A percentile compares a stretch with the other conserved stretches of the same genome.
These are phyloP conservation scores for Bruguiera sexangula DNA, from an alignment of 345 rosid genomes.

Conservation along the genomic window DNA sequence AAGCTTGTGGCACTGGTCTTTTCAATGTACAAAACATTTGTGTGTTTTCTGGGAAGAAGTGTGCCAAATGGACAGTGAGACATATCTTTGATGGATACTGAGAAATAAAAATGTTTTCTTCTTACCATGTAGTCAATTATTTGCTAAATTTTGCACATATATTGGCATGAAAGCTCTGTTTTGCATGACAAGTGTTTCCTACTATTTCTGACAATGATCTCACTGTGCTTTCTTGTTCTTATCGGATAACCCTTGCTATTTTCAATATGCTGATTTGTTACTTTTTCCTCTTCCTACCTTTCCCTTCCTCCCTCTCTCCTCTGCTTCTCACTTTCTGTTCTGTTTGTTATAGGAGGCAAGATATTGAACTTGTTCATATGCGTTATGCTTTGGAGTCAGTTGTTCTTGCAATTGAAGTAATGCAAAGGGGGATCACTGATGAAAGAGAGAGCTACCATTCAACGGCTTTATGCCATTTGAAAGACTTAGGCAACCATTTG, in stretches of 20 bases:
- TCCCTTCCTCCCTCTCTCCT: not conserved
- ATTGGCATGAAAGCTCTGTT: not conserved
- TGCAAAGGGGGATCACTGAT: constrained; percentile 49
- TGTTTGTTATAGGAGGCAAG: constrained; percentile 64
- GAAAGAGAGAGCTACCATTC: constrained; percentile 49
- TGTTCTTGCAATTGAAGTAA: constrained; percentile 69
- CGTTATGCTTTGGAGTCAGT: constrained; percentile 87
- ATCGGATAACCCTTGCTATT: not conserved
- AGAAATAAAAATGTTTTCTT: not conserved
- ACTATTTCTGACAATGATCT: not conserved
- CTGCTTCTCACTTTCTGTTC: constrained; percentile 1
- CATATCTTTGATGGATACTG: not conserved
- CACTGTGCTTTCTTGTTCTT: not conserved
- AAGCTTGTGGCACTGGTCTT: not conserved
- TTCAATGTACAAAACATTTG: not conserved
- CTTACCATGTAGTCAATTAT: not conserved
- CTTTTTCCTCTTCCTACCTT: not conserved
- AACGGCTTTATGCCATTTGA: constrained; percentile 62
- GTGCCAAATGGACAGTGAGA: no score
- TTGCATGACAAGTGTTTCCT: not conserved
- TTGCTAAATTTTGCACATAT: no score
- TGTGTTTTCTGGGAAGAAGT: no score
- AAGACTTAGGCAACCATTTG: constrained; percentile 68
- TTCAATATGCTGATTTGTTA: not conserved
- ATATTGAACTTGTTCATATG: constrained; percentile 95